These are phyloP conservation scores for Microstroma glucosiphilum DNA, from an alignment of 1,284 basidiomycete species.

Conservation along the genomic window DNA sequence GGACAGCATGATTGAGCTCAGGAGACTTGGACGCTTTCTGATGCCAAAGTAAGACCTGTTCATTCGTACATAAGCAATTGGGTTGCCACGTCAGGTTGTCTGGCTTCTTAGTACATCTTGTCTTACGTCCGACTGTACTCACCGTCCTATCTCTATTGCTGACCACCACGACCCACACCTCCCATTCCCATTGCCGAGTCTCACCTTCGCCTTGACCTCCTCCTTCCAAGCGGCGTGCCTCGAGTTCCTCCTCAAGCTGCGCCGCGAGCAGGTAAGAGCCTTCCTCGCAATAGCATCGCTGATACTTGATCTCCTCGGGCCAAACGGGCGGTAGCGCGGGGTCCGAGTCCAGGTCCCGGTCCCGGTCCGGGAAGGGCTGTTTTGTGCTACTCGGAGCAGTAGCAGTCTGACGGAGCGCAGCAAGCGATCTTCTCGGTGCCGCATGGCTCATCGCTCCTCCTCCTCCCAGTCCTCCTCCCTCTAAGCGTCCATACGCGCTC, in stretches of 20 bases:
- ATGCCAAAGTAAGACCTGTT: conserved; percentile 19
- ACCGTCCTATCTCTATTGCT: conserved; percentile 23
- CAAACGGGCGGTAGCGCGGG: neutral
- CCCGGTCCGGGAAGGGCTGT: too few relatives aligned
- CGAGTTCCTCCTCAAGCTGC: conserved; percentile 9
- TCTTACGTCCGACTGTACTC: neutral
- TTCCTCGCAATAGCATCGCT: conserved; percentile 36
- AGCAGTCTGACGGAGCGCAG: too few relatives aligned
- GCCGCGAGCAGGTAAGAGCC: conserved; percentile 26
- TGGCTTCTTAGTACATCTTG: neutral
- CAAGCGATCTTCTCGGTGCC: too few relatives aligned
- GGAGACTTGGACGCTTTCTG: conserved; percentile 22
- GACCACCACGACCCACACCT: conserved; percentile 24
- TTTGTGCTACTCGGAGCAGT: too few relatives aligned
- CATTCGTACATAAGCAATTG: neutral
- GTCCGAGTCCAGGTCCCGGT: too few relatives aligned
- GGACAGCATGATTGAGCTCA: conserved; percentile 18
- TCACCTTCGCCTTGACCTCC: neutral
- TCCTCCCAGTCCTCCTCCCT: too few relatives aligned
- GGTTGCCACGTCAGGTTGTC: neutral
- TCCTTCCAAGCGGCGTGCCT: neutral
- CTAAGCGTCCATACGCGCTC: too few relatives aligned
- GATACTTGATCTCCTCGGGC: conserved; percentile 3
- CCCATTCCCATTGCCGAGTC: conserved; percentile 19
- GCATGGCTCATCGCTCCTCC: too few relatives aligned